Base-by-base conservation (phyloP, 1,139 yeast genomes). In the Chernovozyma aurita region DNA sequence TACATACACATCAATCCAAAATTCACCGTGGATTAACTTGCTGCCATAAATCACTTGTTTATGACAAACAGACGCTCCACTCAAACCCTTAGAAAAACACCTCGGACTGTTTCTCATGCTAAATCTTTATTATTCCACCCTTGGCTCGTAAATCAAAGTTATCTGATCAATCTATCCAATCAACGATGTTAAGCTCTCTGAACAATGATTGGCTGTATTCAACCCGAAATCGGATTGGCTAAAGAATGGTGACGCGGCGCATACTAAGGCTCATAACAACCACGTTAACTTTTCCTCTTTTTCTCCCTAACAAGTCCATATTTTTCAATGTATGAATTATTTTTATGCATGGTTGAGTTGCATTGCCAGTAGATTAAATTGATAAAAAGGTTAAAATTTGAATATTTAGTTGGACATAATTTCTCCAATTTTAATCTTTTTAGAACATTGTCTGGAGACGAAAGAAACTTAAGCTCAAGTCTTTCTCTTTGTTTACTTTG, bases 151-250 rank as follows among this genome's bases (percentile, higher is more conserved):
- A 28, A 15, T 5, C 6, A 30, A 22, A 30, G 34, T 32, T 32
- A 32, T 32, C 35, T 32, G 35, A 32, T 32, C 18, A 26, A 32
- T 32, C 35, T 32, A 30, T 18, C 35, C 35, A 32, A 32, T 30
- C 30, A 32, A 8, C 32, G 18, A 24, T 6, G 7, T 16, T 15
- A 13, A 9, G 18, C 17, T 16, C 18, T 18, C n/a, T 12, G 4
- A 34, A 6, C 24, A 14, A 7, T 32, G 35, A 31, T 32, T 32
- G 35, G 35, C 35, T 16, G 5, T 6, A 15, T 7, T 11, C 15
- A 5, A 9, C 14, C 32, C 34, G 32, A 31, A 15, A 17, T 32
- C 33, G 34, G 17, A 12, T 20, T 20, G 9, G 6, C 22, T 9
- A 20, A 7, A 7, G 22, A 9, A 6, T 20, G 9, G 22, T 20